Percentiles rank a stretch among this genome's conserved stretches.
Evolutionary conservation across 192 early-diverging fungal species (phyloP).

Genomic region (Gonapodya sp.): DNA sequence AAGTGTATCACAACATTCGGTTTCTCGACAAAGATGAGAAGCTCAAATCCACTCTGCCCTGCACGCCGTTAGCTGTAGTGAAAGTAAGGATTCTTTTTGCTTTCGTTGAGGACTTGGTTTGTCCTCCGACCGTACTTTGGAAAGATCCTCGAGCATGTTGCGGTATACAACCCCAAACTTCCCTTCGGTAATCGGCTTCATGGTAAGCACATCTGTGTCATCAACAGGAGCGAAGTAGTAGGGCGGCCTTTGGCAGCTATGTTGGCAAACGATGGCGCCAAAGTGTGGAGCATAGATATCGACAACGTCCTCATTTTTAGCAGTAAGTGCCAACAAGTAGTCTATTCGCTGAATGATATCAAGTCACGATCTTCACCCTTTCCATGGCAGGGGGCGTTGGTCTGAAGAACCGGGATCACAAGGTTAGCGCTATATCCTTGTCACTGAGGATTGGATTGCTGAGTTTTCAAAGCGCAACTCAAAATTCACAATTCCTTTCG

Average conservation of each 20-base stretch:
- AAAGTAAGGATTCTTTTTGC: constrained; percentile 34
- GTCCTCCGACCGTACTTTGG: background rate
- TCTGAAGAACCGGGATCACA: constrained; percentile 54
- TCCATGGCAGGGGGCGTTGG: constrained; percentile 41
- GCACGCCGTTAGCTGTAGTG: constrained; percentile 94
- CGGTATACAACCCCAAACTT: constrained; percentile 35
- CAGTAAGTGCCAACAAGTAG: constrained; percentile 31
- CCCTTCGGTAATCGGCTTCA: constrained; percentile 90
- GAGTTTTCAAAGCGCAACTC: background rate
- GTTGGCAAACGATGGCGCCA: constrained; percentile 96
- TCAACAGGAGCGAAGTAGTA: constrained; percentile 96
- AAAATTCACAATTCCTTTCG: constrained; percentile 1
- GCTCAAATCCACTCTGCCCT: constrained; percentile 94
- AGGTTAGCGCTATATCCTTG: constrained; percentile 25
- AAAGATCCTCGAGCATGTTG: constrained; percentile 82
- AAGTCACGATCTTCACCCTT: constrained; percentile 8
- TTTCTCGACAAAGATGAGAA: constrained; percentile 69
- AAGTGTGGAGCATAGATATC: constrained; percentile 91
- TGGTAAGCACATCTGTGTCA: constrained; percentile 81
- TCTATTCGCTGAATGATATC: constrained; percentile 27
- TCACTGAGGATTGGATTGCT: background rate
- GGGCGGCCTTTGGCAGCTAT: constrained; percentile 94
- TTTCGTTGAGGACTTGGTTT: background rate
- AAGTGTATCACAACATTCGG: constrained; percentile 94
- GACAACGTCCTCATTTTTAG: constrained; percentile 68